phyloP scores from a whole-genome alignment of 805 yeast genomes.

The Schizosaccharomyces octosporus region DNA sequence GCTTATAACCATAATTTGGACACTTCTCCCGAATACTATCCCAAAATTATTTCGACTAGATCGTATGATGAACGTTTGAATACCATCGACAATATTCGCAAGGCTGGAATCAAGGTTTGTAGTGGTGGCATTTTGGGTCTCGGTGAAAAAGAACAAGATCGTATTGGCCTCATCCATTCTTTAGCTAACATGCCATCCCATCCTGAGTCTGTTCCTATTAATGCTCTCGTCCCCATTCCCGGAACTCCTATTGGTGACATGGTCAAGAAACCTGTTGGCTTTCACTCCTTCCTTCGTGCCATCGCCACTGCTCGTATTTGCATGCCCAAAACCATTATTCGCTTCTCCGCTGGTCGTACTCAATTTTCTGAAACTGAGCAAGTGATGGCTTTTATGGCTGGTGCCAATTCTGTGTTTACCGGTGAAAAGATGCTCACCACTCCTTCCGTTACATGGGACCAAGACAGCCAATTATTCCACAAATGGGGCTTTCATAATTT shows the following conservation, averaged over 20 bases:
- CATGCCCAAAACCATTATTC: constrained; percentile 47
- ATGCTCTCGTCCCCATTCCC: constrained; percentile 49
- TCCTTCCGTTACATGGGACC: constrained; percentile 66
- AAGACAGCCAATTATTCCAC: constrained; percentile 39
- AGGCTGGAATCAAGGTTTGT: constrained; percentile 42
- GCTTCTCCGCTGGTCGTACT: constrained; percentile 62
- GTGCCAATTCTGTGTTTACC: constrained; percentile 59
- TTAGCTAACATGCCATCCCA: constrained; percentile 44
- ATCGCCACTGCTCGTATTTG: constrained; percentile 51
- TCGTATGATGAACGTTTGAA: constrained; percentile 43
- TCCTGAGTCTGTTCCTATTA: constrained; percentile 65
- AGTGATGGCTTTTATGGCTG: constrained; percentile 48
- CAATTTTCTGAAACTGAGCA: constrained; percentile 62
- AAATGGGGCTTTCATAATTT: constrained; percentile 33
- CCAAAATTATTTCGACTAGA: constrained; percentile 46
- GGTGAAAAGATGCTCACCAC: constrained; percentile 66
- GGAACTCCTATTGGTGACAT: constrained; percentile 56
- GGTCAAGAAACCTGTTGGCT: constrained; percentile 20
- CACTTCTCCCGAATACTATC: constrained; percentile 54
- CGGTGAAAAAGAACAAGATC: constrained; percentile 53
- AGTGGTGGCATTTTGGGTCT: constrained; percentile 62
- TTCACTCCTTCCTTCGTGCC: constrained; percentile 41
- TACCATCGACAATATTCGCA: constrained; percentile 39
- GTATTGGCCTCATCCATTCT: constrained; percentile 40
- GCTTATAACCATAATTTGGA: constrained; percentile 67